Evolutionary conservation across 1,284 basidiomycete species (phyloP).

Genomic region (Cutaneotrichosporon cyanovorans): DNA sequence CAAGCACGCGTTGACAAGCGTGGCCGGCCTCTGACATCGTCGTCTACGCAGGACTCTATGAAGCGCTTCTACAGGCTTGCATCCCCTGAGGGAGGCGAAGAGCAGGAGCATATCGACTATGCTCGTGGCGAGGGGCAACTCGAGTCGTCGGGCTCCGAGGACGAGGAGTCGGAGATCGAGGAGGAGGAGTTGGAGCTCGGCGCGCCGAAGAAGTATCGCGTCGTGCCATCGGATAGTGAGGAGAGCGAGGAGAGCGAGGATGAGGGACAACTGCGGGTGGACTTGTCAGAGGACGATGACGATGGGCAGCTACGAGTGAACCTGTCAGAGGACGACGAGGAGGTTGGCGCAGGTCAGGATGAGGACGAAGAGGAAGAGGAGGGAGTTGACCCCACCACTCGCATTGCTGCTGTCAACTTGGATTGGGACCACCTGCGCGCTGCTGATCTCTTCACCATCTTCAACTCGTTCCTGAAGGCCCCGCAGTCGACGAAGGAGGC

Average conservation of each 20-base stretch:
- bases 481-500: slow-evolving; percentile 16
- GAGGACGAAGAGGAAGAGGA: slow-evolving; percentile 42
- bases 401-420: slow-evolving; percentile 88
- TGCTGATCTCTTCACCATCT: slow-evolving; percentile 84
- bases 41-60: slow-evolving; percentile 65
- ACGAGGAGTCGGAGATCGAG: slow-evolving; percentile 50
- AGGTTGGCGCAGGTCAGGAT: slow-evolving; percentile 34
- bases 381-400: slow-evolving; percentile 51
- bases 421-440: slow-evolving; percentile 98
- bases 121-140: slow-evolving; percentile 81
- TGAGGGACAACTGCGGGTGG: slow-evolving; percentile 48
- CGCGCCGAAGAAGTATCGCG: slow-evolving; percentile 49
- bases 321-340: slow-evolving; percentile 48
- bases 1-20: slow-evolving; percentile 80
- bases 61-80: slow-evolving; percentile 71
- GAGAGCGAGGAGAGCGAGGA: slow-evolving; percentile 30
- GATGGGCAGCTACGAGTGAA: slow-evolving; percentile 51
- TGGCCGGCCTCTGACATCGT: slow-evolving; percentile 65
- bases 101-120: slow-evolving; percentile 57
- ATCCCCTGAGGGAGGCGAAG: slow-evolving; percentile 30
- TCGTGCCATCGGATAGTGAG: slow-evolving; percentile 33
- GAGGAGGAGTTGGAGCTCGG: slow-evolving; percentile 49
- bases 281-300: slow-evolving; percentile 55
- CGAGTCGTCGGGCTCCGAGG: slow-evolving; percentile 70
- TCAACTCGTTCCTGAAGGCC: slow-evolving; percentile 67